These are phyloP conservation scores for Desmodesmus armatus DNA, from an alignment of 139 green algal genomes.

Conservation along the genomic window DNA sequence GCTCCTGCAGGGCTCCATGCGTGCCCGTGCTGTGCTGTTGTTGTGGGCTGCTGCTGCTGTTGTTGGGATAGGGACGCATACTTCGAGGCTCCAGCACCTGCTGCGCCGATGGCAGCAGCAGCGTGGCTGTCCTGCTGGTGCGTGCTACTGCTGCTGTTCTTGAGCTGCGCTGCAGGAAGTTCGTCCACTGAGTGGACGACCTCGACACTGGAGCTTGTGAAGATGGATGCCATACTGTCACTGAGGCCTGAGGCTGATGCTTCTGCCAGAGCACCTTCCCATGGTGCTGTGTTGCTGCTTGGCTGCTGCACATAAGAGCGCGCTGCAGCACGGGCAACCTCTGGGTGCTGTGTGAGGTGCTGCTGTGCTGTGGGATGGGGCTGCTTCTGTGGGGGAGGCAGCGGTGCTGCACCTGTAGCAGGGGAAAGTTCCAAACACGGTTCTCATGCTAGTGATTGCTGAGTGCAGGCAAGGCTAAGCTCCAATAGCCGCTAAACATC, in stretches of 20 bases:
- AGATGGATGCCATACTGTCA: not conserved
- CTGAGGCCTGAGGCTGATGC: not conserved
- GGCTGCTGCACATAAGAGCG: too few species aligned
- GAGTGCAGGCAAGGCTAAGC: too few species aligned
- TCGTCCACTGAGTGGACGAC: not conserved
- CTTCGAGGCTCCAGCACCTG: not conserved
- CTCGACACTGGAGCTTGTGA: not conserved
- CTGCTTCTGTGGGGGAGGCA: not conserved
- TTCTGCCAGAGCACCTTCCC: not conserved
- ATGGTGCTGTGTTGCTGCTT: not conserved
- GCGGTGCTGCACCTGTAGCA: too few species aligned
- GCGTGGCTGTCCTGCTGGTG: not conserved
- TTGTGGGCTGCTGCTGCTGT: not conserved
- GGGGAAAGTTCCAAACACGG: too few species aligned
- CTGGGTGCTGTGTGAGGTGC: not conserved
- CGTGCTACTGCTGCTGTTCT: not conserved
- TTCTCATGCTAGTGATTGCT: too few species aligned
- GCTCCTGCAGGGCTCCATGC: constrained; percentile 22
- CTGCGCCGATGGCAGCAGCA: not conserved
- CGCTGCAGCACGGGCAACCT: too few species aligned
- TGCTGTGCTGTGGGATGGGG: not conserved
- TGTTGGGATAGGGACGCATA: not conserved
- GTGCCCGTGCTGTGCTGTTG: not conserved
- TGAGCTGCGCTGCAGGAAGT: not conserved
- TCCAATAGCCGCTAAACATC: too few species aligned